These are phyloP conservation scores for Citrullus mucosospermus DNA, from an alignment of 306 rosid genomes.

Conservation along the genomic window DNA sequence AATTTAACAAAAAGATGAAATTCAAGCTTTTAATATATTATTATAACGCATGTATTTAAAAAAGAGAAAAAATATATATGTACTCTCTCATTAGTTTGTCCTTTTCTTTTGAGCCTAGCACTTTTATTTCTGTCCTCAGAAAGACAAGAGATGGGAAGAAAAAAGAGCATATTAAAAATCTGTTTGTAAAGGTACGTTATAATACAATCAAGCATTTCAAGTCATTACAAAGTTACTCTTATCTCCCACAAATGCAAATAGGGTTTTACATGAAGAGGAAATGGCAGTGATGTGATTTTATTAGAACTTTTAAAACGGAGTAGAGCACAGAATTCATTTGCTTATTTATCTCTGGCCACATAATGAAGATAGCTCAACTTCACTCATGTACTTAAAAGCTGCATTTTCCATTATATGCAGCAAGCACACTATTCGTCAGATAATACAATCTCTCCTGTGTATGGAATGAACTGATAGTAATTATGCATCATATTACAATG, in stretches of 20 bases:
- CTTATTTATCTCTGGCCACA: neutral
- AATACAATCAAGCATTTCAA: neutral
- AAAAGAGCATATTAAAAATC: neutral
- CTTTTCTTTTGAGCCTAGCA: too few relatives aligned
- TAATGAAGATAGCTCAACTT: neutral
- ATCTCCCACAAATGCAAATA: neutral
- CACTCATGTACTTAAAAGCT: neutral
- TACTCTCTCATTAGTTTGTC: too few relatives aligned
- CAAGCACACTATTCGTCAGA: neutral
- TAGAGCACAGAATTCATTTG: neutral
- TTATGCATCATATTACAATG: neutral
- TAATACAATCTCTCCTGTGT: neutral
- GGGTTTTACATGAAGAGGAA: neutral
- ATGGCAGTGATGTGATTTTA: neutral
- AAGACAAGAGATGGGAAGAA: too few relatives aligned
- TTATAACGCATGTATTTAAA: too few relatives aligned
- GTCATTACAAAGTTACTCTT: neutral
- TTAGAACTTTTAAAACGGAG: neutral
- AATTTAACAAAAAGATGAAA: neutral
- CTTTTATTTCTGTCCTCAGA: too few relatives aligned
- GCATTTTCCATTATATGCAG: neutral
- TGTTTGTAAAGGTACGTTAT: neutral
- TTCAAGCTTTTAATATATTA: neutral
- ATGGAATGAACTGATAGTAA: neutral
- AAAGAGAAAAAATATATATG: too few relatives aligned